Evolutionary conservation across 441 rosid species (phyloP).

Genomic region (Syzygium malaccense): DNA sequence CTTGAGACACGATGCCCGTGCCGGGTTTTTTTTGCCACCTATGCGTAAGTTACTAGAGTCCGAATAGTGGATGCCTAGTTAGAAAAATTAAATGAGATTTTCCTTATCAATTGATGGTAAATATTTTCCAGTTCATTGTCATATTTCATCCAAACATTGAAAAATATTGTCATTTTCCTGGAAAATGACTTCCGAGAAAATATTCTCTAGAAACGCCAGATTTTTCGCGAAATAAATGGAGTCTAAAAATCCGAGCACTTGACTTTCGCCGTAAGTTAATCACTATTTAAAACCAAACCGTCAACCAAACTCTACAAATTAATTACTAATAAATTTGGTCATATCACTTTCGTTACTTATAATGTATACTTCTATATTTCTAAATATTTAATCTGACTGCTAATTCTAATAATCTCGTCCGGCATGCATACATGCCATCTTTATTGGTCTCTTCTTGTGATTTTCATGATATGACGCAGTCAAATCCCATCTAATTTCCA

Average conservation of each 20-base stretch:
- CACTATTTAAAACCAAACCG: neutral
- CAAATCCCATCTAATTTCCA: neutral
- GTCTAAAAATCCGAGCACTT: neutral
- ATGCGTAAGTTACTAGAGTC: no score
- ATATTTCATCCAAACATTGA: no score
- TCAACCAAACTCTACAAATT: neutral
- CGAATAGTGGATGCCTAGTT: no score
- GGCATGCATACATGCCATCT: neutral
- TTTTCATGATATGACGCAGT: neutral
- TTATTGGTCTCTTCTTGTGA: neutral
- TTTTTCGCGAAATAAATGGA: no score
- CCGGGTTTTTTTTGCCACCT: no score
- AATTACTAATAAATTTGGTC: neutral
- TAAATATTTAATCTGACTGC: neutral
- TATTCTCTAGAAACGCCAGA: no score
- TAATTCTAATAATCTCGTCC: neutral
- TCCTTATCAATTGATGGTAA: no score
- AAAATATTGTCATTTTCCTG: no score
- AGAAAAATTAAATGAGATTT: no score
- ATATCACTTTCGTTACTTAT: neutral
- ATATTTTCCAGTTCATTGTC: no score
- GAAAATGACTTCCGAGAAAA: no score
- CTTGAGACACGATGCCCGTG: no score
- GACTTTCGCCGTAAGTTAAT: neutral
- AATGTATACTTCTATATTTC: neutral